A percentile compares a stretch with the other conserved stretches of the same genome.
phyloP scores from a whole-genome alignment of 139 green algal genomes.

The Raphidocelis subcapitata region DNA sequence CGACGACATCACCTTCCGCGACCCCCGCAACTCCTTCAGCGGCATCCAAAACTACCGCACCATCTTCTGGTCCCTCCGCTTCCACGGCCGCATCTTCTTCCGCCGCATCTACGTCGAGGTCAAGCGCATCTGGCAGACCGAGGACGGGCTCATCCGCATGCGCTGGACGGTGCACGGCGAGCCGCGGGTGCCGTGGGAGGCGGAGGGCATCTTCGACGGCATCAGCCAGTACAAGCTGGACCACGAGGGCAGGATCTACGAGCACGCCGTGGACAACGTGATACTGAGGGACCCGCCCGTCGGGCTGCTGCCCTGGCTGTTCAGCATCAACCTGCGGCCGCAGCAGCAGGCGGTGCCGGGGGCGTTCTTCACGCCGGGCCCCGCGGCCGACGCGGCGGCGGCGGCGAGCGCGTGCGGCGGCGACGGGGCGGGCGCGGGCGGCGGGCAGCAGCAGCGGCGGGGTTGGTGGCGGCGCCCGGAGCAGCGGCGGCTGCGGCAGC shows the following conservation, averaged over 20 bases:
- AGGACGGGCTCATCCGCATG: slow-evolving; percentile 80
- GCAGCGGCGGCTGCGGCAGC: neutral
- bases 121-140: slow-evolving; percentile 89
- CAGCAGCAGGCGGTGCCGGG: neutral
- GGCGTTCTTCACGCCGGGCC: neutral
- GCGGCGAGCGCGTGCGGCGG: neutral
- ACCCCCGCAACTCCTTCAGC: slow-evolving; percentile 78
- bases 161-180: slow-evolving; percentile 85
- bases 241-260: slow-evolving; percentile 74
- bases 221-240: slow-evolving; percentile 94
- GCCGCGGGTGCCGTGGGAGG: slow-evolving; percentile 86
- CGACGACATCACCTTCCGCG: slow-evolving; percentile 90
- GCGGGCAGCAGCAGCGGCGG: neutral
- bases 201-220: slow-evolving; percentile 87
- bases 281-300: slow-evolving; percentile 70
- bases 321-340: neutral
- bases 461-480: neutral
- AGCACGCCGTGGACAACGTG: slow-evolving; percentile 84
- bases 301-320: slow-evolving; percentile 8
- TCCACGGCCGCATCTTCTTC: slow-evolving; percentile 92
- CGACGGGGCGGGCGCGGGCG: neutral
- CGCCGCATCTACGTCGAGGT: slow-evolving; percentile 78
- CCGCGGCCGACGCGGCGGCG: neutral
- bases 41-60: slow-evolving; percentile 89
- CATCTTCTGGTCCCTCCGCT: slow-evolving; percentile 91